Base-by-base conservation (phyloP, 495 filamentous ascomycete species). In the Parmelia sp. region DNA sequence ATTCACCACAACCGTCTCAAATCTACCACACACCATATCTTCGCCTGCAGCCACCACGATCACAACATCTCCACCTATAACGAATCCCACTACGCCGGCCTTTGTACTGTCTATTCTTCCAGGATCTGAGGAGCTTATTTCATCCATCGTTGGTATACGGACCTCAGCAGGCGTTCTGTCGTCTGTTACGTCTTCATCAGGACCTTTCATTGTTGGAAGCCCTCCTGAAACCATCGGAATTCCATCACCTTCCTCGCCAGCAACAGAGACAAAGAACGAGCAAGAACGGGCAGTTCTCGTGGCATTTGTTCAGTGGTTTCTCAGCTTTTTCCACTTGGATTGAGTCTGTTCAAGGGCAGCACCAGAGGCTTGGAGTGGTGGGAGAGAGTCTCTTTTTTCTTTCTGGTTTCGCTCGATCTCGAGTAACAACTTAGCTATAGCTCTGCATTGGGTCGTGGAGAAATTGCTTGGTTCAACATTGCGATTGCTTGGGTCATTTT, bases 261-360 rank as follows among this genome's bases (percentile, higher is more conserved):
- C 68, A 31, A 53, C 49, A 25, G 37, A 45, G 29, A 56, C 62
- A 29, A 29, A 60, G 33, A 45, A 68, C 57, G 66, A 64, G 45
- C 45, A 65, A 27, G 37, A 60, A 39, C 49, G 61, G 53, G 69
- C 66, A 44, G 67, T 67, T n/a, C 60, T 71, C 27, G 62, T 64
- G n/a, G 65, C 64, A 15, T 67, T 71, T 17, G 45, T 71, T 9
- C 61, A 69, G 37, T 71, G 69, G 69, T 62, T 71, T n/a, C 47
- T 71, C 29, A 61, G 44, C 10, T 70, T 63, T 45, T 61, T 70
- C 37, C 63, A 60, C 33, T n/a, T 61, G 25, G 51, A 27, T 25
- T 55, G 23, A 65, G 4, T 8, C 1, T 14, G 25, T 8, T 23
- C 39, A 36, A 40, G 19, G 15, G 35, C 45, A 3, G 31, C 27